Percentiles rank a stretch among this genome's conserved stretches.
Conservation (phyloP, 495 filamentous ascomycete species). For the Platismatia glauca region DNA sequence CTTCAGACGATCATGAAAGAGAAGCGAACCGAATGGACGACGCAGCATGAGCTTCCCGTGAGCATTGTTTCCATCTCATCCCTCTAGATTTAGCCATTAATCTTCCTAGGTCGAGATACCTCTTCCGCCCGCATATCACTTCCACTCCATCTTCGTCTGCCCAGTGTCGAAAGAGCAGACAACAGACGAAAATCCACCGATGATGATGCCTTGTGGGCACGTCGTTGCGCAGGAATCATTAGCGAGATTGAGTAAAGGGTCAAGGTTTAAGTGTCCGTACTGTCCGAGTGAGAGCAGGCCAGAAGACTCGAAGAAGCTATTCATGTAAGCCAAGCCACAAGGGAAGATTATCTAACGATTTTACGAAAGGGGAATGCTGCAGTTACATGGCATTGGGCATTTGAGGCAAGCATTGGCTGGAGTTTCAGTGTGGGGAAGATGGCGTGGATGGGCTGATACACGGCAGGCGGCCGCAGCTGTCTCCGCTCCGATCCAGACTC, state of each 20-base stretch:
- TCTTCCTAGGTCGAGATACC: constrained; percentile 69
- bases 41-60: constrained; percentile 78
- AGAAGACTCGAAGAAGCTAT: constrained; percentile 68
- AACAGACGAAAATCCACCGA: constrained; percentile 85
- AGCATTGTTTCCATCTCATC: constrained; percentile 8
- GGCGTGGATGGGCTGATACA: not conserved
- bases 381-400: constrained; percentile 9
- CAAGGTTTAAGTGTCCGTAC: constrained; percentile 88
- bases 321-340: constrained; percentile 31
- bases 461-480: not conserved
- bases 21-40: constrained; percentile 91
- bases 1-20: constrained; percentile 72
- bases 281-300: constrained; percentile 77
- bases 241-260: constrained; percentile 64
- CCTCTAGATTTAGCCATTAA: constrained; percentile 9
- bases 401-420: constrained; percentile 2
- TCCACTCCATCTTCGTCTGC: constrained; percentile 96
- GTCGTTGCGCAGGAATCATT: constrained; percentile 83
- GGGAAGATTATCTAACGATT: constrained; percentile 1
- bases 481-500: not conserved
- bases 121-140: constrained; percentile 75
- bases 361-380: constrained; percentile 1
- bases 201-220: constrained; percentile 97
- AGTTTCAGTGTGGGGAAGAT: constrained; percentile 7
- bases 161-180: constrained; percentile 94